A percentile compares a stretch with the other conserved stretches of the same genome.
Conservation (phyloP, 2,329 filamentous ascomycete species). For the Penicillium italicum region DNA sequence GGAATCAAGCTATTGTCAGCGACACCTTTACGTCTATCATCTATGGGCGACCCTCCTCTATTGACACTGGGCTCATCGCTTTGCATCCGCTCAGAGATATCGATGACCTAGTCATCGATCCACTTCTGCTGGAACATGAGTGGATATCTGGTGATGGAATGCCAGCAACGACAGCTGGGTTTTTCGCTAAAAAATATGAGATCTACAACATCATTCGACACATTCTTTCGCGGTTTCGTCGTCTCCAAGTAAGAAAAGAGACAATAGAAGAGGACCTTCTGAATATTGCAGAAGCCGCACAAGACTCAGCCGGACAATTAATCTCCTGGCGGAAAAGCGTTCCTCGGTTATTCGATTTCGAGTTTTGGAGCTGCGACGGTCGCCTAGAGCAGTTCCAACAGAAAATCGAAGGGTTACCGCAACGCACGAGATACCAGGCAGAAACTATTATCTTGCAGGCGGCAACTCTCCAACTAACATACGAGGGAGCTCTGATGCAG, state of each 20-base stretch:
- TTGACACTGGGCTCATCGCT: slow-evolving; percentile 25
- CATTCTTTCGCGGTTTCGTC: slow-evolving; percentile 25
- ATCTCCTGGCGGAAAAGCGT: background rate
- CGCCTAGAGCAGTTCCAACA: background rate
- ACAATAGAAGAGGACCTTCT: slow-evolving; percentile 6
- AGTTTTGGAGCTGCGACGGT: slow-evolving; percentile 2
- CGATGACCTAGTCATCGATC: slow-evolving; percentile 21
- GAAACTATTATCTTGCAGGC: slow-evolving; percentile 17
- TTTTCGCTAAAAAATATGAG: slow-evolving; percentile 28
- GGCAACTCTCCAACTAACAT: slow-evolving; percentile 23
- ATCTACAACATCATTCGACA: slow-evolving; percentile 30
- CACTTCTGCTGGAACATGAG: slow-evolving; percentile 4
- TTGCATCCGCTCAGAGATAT: slow-evolving; percentile 23
- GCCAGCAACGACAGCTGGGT: slow-evolving; percentile 9
- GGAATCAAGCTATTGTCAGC: slow-evolving; percentile 29
- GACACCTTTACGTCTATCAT: slow-evolving; percentile 32
- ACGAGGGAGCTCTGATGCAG: slow-evolving; percentile 25
- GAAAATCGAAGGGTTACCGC: background rate
- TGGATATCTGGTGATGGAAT: slow-evolving; percentile 11
- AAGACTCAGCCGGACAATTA: slow-evolving; percentile 5
- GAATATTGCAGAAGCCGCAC: slow-evolving; percentile 8
- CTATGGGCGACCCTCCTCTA: slow-evolving; percentile 28
- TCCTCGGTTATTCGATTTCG: slow-evolving; percentile 7
- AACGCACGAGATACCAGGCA: slow-evolving; percentile 2
- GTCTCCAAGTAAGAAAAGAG: slow-evolving; percentile 16